Evolutionary conservation across 371 early-diverging fungal genomes (phyloP).

Genomic region (Mortierella sp.): DNA sequence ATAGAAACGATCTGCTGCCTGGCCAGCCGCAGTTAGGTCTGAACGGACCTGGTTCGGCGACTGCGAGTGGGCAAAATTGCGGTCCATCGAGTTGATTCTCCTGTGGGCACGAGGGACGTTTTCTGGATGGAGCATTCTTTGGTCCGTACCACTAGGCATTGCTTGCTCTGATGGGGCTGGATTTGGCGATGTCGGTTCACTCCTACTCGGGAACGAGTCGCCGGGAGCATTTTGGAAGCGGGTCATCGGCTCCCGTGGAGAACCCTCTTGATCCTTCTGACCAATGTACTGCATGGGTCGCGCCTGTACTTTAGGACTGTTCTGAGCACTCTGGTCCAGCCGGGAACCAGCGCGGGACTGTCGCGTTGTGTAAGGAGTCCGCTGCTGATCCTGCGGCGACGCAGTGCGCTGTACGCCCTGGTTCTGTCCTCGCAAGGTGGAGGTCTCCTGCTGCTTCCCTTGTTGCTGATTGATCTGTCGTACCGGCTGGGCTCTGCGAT

Average conservation of each 20-base stretch:
- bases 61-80: conserved; percentile 3
- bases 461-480: conserved; percentile 47
- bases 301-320: conserved; percentile 17
- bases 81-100: conserved; percentile 45
- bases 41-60: not conserved
- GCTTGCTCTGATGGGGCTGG: not conserved
- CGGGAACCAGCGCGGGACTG: conserved; percentile 26
- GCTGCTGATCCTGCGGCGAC: conserved; percentile 36
- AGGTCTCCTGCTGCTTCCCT: conserved; percentile 20
- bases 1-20: conserved; percentile 8
- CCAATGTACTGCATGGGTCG: conserved; percentile 8
- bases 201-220: not conserved
- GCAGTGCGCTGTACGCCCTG: conserved; percentile 22
- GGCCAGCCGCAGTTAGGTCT: not conserved
- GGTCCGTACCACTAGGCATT: not conserved
- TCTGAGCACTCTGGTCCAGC: conserved; percentile 23
- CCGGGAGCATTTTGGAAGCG: not conserved
- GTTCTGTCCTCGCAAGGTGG: conserved; percentile 18
- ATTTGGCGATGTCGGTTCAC: conserved; percentile 1
- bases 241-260: not conserved
- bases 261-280: conserved; percentile 11
- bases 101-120: conserved; percentile 17
- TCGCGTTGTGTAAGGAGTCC: conserved; percentile 29
- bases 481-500: conserved; percentile 50
- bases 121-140: conserved; percentile 1